A percentile compares a stretch with the other conserved stretches of the same genome.
These are phyloP conservation scores for Collybia sp. DNA, from an alignment of 768 basidiomycete species.

Conservation along the genomic window DNA sequence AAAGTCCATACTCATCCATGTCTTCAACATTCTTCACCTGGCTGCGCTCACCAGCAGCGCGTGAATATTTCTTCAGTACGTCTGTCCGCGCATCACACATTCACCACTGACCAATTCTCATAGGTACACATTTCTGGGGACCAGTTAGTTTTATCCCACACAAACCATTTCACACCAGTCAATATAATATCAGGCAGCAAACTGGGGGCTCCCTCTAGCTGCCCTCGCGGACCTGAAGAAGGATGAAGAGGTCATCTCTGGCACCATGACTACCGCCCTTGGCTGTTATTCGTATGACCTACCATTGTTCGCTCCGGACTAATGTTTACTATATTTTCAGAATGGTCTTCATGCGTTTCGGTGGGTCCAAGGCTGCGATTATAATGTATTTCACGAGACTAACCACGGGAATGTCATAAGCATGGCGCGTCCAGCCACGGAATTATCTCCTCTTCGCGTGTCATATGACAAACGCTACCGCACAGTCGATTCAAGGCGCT, in stretches of 20 bases:
- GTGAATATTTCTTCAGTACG: conserved; percentile 95
- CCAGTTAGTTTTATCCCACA: conserved; percentile 57
- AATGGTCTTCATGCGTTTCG: conserved; percentile 93
- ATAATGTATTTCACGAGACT: no score
- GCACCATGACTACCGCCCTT: conserved; percentile 92
- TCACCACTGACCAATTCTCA: conserved; percentile 5
- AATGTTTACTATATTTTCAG: conserved; percentile 21
- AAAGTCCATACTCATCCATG: conserved; percentile 40
- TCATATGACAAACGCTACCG: conserved; percentile 86
- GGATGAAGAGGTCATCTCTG: conserved; percentile 96
- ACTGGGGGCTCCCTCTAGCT: conserved; percentile 97
- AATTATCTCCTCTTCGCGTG: conserved; percentile 96
- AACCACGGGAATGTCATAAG: conserved; percentile 29
- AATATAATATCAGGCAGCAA: conserved; percentile 66
- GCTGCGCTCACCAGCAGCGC: conserved; percentile 86
- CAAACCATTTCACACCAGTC: background rate
- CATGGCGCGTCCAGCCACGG: conserved; percentile 93
- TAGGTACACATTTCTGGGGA: conserved; percentile 98
- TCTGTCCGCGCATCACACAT: conserved; percentile 6
- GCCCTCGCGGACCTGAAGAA: conserved; percentile 87
- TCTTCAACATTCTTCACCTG: conserved; percentile 84
- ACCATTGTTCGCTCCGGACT: conserved; percentile 2
- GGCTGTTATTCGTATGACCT: conserved; percentile 84
- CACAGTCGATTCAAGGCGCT: conserved; percentile 77
- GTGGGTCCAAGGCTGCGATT: conserved; percentile 33